Percentiles rank a stretch among this genome's conserved stretches.
Conservation (phyloP, 2,329 filamentous ascomycete species). For the Botryosphaeria dothidea region DNA sequence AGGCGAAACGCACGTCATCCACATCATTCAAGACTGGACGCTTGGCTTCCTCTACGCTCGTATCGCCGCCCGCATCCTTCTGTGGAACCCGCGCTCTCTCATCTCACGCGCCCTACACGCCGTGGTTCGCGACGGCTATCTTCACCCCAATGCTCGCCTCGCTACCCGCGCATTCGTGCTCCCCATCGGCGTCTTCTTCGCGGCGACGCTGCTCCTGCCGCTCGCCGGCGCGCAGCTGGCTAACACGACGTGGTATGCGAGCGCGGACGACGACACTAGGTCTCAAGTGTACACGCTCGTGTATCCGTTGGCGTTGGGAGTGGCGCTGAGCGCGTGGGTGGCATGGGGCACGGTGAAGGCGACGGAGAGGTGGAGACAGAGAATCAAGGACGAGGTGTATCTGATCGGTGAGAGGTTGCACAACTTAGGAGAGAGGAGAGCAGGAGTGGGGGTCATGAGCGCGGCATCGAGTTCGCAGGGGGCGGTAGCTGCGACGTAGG, state of each 20-base stretch:
- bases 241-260: conserved; percentile 43
- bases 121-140: conserved; percentile 69
- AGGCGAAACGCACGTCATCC: conserved; percentile 67
- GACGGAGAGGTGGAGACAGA: conserved; percentile 73
- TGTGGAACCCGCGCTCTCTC: conserved; percentile 68
- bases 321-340: conserved; percentile 50
- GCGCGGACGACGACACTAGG: conserved; percentile 51
- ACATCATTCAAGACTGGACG: conserved; percentile 92
- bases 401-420: conserved; percentile 91
- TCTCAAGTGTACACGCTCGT: conserved; percentile 57
- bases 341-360: conserved; percentile 55
- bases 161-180: conserved; percentile 87
- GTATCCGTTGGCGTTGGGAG: conserved; percentile 66
- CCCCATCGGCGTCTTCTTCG: conserved; percentile 66
- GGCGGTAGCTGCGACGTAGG: too few species aligned
- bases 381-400: conserved; percentile 92
- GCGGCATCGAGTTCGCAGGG: too few species aligned
- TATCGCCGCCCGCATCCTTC: conserved; percentile 69
- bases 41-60: conserved; percentile 89
- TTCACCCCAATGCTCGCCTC: conserved; percentile 74
- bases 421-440: conserved; percentile 74
- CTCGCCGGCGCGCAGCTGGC: conserved; percentile 57
- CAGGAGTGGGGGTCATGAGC: conserved; percentile 17
- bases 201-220: conserved; percentile 65
- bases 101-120: conserved; percentile 73